Percentiles rank a stretch among this genome's conserved stretches.
These are phyloP conservation scores for Trichoderma breve DNA, from an alignment of 2,329 filamentous ascomycete genomes.

Conservation along the genomic window DNA sequence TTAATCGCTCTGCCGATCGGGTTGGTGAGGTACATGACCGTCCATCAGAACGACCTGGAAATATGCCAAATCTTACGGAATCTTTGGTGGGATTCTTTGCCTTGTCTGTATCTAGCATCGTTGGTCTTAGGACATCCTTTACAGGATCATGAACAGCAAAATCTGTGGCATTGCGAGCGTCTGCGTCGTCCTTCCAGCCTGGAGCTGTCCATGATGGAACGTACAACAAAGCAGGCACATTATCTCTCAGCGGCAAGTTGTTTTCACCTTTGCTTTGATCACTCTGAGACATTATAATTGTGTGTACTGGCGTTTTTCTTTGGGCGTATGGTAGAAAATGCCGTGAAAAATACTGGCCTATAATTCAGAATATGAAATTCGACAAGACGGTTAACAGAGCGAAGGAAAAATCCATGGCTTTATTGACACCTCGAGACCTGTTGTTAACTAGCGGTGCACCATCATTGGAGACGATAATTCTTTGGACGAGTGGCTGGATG, in stretches of 20 bases:
- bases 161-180: conserved; percentile 10
- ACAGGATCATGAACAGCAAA: conserved; percentile 23
- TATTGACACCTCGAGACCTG: neutral
- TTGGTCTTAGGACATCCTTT: conserved; percentile 27
- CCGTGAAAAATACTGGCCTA: no score
- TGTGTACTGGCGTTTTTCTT: no score
- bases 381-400: neutral
- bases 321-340: no score
- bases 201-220: conserved; percentile 32
- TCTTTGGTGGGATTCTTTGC: conserved; percentile 28
- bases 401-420: neutral
- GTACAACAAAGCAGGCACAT: conserved; percentile 19
- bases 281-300: neutral
- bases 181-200: conserved; percentile 27
- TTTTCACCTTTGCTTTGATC: neutral
- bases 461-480: neutral
- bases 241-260: neutral
- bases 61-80: conserved; percentile 32
- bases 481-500: neutral
- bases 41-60: conserved; percentile 30
- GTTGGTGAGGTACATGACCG: conserved; percentile 34
- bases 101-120: conserved; percentile 26
- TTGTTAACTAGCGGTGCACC: neutral
- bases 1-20: conserved; percentile 21
- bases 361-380: no score